A percentile compares a stretch with the other conserved stretches of the same genome.
These are phyloP conservation scores for Botrytis medusae DNA, from an alignment of 2,329 filamentous ascomycete genomes.

Conservation along the genomic window DNA sequence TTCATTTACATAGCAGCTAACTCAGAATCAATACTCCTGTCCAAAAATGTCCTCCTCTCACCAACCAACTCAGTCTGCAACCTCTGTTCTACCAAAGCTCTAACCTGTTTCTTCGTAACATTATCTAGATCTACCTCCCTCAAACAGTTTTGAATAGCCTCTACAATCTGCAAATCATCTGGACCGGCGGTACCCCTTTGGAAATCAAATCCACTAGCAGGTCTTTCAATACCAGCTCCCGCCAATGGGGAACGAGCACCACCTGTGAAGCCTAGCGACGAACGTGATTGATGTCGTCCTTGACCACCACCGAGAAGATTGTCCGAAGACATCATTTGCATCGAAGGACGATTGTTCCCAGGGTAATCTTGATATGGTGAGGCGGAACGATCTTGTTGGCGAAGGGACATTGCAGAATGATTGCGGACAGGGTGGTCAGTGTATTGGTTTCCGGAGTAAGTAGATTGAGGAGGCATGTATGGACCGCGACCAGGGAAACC, in stretches of 20 bases:
- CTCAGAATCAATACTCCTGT: conserved; percentile 89
- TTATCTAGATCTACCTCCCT: conserved; percentile 88
- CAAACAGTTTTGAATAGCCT: conserved; percentile 80
- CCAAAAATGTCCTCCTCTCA: conserved; percentile 85
- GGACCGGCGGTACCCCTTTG: conserved; percentile 61
- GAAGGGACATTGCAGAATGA: conserved; percentile 70
- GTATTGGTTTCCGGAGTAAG: conserved; percentile 51
- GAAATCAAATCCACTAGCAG: conserved; percentile 61
- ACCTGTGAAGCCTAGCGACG: conserved; percentile 42
- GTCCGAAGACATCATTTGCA: conserved; percentile 45
- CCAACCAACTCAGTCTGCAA: conserved; percentile 85
- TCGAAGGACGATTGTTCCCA: conserved; percentile 57
- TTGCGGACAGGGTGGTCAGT: conserved; percentile 54
- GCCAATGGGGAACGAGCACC: conserved; percentile 50
- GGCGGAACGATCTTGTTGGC: conserved; percentile 47
- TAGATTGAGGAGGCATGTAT: conserved; percentile 82
- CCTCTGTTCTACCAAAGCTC: conserved; percentile 87
- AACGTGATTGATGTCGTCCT: conserved; percentile 44
- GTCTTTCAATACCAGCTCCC: conserved; percentile 42
- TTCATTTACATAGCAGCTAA: conserved; percentile 80
- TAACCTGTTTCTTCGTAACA: conserved; percentile 97
- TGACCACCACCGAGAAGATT: conserved; percentile 42
- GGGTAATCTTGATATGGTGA: conserved; percentile 61
- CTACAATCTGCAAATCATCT: conserved; percentile 76
- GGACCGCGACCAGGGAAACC: conserved; percentile 68